Evolutionary conservation across 2,329 filamentous ascomycete species (phyloP), one percentile per base, ranked within the genome.

Genomic region (Colletotrichum filicis): DNA sequence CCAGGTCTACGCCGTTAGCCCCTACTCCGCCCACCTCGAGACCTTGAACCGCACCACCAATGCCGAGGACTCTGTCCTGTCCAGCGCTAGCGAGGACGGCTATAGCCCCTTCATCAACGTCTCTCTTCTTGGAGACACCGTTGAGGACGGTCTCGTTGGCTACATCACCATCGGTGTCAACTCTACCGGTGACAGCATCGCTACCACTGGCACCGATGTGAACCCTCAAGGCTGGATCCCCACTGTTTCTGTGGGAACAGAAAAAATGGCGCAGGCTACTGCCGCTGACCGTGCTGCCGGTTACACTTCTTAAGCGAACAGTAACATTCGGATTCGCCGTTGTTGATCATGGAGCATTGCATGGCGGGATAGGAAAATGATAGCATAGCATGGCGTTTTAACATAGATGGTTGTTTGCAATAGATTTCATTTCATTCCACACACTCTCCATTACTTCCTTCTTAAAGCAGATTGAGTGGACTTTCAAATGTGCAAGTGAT

Each of bases 31-130:
- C 16, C 67, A 69, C 53, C 28, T 26, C 4, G 30, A 71, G 53
- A 37, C 32, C n/a, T 4, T 62, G 4, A 71, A 58, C 32, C 52
- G 52, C 14, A 71, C 63, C 7, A 60, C 30, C 30, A 72, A 65
- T 26, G 68, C 32, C n/a, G 80, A 87, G 0, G 88, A 90, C 76
- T 72, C 62, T 14, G 70, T 74, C 11, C 85, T 88, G 53, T 74
- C n/a, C 84, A 88, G 58, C 83, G 87, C 56, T 76, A 82, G 28
- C 46, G 78, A 83, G 76, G 83, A 85, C 70, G 84, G 85, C 19
- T 61, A 67, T 42, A 86, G 87, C 75, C 88, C 88, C 0, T 83
- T 89, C 75, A 79, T 88, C 65, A 83, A 89, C 76, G 88, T 88
- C 72, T 83, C 86, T 11, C 82, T 86, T 12, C 82, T 90, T 3